Evolutionary conservation across 257 asterid species (phyloP), one percentile per base, ranked within the genome.

Genomic region (Fraxinus anomala): DNA sequence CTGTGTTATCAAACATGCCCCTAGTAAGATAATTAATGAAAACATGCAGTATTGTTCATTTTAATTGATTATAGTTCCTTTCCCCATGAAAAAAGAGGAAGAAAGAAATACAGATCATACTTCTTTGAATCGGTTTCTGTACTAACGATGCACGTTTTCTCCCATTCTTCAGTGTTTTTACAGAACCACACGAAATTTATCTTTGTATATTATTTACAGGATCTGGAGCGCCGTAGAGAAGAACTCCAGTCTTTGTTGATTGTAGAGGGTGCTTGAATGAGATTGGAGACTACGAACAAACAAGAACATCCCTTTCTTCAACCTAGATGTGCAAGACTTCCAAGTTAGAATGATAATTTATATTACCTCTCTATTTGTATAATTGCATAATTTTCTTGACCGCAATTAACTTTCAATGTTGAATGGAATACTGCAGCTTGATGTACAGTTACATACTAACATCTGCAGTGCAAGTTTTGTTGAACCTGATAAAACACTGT

Each of bases 221-320:
- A 91, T 8, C 85, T 94, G 54, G 97, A 94, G 83, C 86, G 86
- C 23, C 96, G 92, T 23, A 90, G 96, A 86, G 96, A 91, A 85
- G 97, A 94, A 76, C 98, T 94, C 9, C 92, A 92, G 88, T 80
- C 95, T 2, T 33, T 89, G 83, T 83, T 94, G 83, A 56, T 91
- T 59, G 86, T 75, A 30, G 88, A 83, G 2, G 68, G 81, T 26
- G 87, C 67, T 49, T 92, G 87, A 93, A 68, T 76, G 44, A 21
- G 30, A 66, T 70, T 30, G 72, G 54, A 3, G 74, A 51, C 47
- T 23, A 23, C 56, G 68, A 59, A 49, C 21, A 23, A 7, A 34
- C 3, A 26, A 44, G 40, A 72, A 19, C 68, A 51, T 37, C 19
- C 66, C 21, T 10, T 12, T 63, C 34, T 11, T 24, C 68, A 12